Base-by-base conservation (phyloP, 495 filamentous ascomycete genomes). In the Penicillium lividum region DNA sequence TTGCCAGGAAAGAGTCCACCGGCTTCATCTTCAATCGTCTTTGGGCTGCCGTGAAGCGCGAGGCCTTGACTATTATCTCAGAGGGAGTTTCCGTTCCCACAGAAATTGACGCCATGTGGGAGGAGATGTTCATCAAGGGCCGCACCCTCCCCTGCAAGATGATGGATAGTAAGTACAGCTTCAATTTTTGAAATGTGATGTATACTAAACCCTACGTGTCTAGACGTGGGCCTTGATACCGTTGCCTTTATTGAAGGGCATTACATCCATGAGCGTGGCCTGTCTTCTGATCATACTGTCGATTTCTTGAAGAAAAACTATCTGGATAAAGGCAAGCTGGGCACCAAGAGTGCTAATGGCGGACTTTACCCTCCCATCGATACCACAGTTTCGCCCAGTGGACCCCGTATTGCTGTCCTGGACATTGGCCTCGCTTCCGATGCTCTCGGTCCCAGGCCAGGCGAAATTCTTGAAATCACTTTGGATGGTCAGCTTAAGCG, bases 31-130 rank as follows among this genome's bases (percentile, higher is more conserved):
- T 81, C 65, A 80, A 81, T 43, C 77, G 81, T 0, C 61, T 84
- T 4, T 84, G 80, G 79, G 80, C 76, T 1, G 80, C 80, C 13
- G 72, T 82, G 52, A 82, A 83, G 62, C 67, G 80, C n/a, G 80
- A 83, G 58, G 65, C 61, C 5, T 56, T 84, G 49, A 69, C 66
- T 7, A 72, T 84, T 8, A 50, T 84, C 3, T 61, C 73, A 1
- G 78, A 82, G 29, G 80, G 75, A 2, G 77, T 83, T 11, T 67
- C 66, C 1, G 62, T 56, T 1, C 78, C 80, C 0, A 66, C 68
- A 11, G 76, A 79, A 30, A 72, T 82, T 29, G 80, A 83, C 53
- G 31, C 49, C 1, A 56, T 79, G 25, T 83, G 73, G 76, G 46
- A 48, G 4, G 65, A 77, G 43, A 76, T 79, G 66, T 78, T 75